Evolutionary conservation across 2,329 filamentous ascomycete genomes (phyloP).

Genomic region (Oidium heveae): DNA sequence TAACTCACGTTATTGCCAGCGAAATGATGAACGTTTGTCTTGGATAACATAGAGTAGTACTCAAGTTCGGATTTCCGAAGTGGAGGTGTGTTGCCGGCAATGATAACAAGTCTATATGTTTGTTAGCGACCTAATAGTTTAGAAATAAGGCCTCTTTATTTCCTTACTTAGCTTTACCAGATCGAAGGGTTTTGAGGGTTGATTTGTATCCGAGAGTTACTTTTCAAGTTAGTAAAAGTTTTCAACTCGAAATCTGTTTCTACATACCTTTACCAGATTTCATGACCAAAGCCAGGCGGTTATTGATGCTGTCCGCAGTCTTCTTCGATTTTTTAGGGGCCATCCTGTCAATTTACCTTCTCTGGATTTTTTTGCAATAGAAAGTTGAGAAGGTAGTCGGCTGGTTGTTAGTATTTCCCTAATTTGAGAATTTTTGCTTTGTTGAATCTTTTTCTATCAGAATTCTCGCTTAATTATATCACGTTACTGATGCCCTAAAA

Average conservation of each 20-base stretch:
- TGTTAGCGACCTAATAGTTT: no score
- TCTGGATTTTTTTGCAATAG: no score
- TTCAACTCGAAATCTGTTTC: background rate
- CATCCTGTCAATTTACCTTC: conserved; percentile 14
- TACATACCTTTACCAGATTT: conserved; percentile 33
- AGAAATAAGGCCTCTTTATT: no score
- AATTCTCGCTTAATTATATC: no score
- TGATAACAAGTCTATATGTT: conserved; percentile 47
- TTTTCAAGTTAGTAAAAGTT: conserved; percentile 10
- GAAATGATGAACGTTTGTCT: conserved; percentile 95
- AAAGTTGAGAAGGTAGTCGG: no score
- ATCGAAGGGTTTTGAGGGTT: conserved; percentile 71
- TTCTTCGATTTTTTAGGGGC: conserved; percentile 51
- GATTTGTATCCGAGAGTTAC: conserved; percentile 82
- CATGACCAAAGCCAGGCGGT: conserved; percentile 35
- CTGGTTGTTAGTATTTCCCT: no score
- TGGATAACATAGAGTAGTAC: conserved; percentile 81
- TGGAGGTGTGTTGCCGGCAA: conserved; percentile 86
- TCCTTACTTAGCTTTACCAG: conserved; percentile 68
- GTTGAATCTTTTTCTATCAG: no score
- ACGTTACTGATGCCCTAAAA: no score
- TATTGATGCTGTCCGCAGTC: conserved; percentile 52
- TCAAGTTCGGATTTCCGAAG: conserved; percentile 95
- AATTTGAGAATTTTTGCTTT: no score
- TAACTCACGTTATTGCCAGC: conserved; percentile 91